Evolutionary conservation across 306 rosid genomes (phyloP).

Genomic region (Macrotyloma uniflorum): DNA sequence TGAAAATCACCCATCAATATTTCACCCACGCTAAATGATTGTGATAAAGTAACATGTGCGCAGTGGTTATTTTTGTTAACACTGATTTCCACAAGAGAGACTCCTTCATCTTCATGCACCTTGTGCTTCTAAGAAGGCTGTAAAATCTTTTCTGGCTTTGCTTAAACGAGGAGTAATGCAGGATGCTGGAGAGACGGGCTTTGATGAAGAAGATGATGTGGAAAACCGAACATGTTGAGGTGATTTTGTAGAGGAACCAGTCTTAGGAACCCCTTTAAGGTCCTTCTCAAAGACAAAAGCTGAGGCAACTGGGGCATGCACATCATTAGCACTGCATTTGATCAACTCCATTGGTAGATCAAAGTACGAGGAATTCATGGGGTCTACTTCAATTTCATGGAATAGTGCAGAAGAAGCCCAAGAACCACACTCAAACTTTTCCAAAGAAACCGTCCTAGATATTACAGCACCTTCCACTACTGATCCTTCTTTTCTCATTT

Average conservation of each 20-base stretch:
- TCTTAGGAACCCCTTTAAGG: constrained; percentile 60
- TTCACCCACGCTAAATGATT: neutral
- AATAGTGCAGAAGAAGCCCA: constrained; percentile 76
- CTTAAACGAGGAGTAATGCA: constrained; percentile 72
- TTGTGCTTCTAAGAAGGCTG: constrained; percentile 71
- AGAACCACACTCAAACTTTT: constrained; percentile 92
- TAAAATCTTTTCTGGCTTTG: constrained; percentile 75
- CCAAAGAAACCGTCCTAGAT: constrained; percentile 77
- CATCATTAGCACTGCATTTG: constrained; percentile 51
- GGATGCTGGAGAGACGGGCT: constrained; percentile 62
- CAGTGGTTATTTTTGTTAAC: neutral
- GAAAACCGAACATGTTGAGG: constrained; percentile 70
- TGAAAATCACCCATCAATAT: constrained; percentile 1
- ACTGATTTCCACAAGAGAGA: neutral
- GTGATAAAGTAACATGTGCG: neutral
- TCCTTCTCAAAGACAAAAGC: constrained; percentile 63
- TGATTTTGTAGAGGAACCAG: constrained; percentile 52
- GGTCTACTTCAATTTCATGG: constrained; percentile 50
- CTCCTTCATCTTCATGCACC: constrained; percentile 40
- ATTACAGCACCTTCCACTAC: constrained; percentile 38
- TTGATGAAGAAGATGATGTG: constrained; percentile 51
- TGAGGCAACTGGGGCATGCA: constrained; percentile 53
- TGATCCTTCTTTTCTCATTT: constrained; percentile 51
- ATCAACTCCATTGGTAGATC: constrained; percentile 85
- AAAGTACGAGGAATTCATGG: constrained; percentile 53